Percentiles rank a stretch among this genome's conserved stretches.
These are phyloP conservation scores for Hortiboletus rubellus DNA, from an alignment of 1,284 basidiomycete genomes.

Conservation along the genomic window DNA sequence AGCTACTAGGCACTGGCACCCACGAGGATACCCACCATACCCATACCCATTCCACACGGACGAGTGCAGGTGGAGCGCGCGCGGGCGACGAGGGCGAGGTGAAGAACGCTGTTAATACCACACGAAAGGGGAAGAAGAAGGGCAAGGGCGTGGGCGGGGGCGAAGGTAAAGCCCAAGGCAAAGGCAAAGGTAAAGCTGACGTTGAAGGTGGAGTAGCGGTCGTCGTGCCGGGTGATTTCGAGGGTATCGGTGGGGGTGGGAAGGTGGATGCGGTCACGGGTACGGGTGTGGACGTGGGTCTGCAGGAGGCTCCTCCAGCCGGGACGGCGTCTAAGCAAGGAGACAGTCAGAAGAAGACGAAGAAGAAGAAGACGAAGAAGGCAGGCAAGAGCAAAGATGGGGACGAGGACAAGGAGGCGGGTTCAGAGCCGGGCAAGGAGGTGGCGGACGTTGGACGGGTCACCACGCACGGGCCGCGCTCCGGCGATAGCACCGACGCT, in stretches of 20 bases:
- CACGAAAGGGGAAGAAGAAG: neutral
- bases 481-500: slow-evolving; percentile 21
- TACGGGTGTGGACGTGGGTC: neutral
- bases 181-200: neutral
- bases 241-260: neutral
- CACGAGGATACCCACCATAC: neutral
- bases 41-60: no score
- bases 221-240: slow-evolving; percentile 17
- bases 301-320: neutral
- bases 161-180: neutral
- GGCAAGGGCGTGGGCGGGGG: neutral
- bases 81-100: neutral
- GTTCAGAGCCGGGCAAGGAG: slow-evolving; percentile 15
- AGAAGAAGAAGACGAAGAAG: slow-evolving; percentile 34
- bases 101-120: neutral
- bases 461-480: neutral
- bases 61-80: neutral
- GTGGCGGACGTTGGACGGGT: neutral
- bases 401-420: slow-evolving; percentile 15
- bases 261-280: neutral
- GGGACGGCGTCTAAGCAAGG: slow-evolving; percentile 39
- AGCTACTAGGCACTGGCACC: neutral
- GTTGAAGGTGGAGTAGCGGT: neutral
- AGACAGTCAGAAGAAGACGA: slow-evolving; percentile 46
- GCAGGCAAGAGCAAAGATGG: slow-evolving; percentile 17